phyloP scores from a whole-genome alignment of 2,329 filamentous ascomycete genomes.

The Xylariaceae sp. region DNA sequence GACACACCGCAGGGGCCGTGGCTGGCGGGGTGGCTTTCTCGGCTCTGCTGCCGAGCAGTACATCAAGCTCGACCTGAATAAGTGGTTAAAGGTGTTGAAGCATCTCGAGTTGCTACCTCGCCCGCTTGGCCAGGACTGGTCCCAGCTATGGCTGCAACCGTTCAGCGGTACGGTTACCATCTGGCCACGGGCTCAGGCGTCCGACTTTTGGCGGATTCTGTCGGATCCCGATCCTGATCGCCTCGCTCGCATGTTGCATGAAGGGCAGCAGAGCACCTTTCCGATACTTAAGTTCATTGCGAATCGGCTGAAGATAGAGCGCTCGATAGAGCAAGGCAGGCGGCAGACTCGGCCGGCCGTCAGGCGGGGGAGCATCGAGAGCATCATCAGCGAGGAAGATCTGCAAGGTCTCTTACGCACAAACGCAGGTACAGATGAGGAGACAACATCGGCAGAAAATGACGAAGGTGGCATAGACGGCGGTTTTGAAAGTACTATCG shows the following conservation, averaged over 20 bases:
- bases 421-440: constrained; percentile 26
- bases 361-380: constrained; percentile 53
- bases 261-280: constrained; percentile 84
- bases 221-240: constrained; percentile 73
- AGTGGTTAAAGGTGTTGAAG: constrained; percentile 93
- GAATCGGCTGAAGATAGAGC: constrained; percentile 82
- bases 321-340: constrained; percentile 57
- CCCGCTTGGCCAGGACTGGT: constrained; percentile 92
- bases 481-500: constrained; percentile 24
- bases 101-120: constrained; percentile 89
- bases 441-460: constrained; percentile 28
- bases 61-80: constrained; percentile 91
- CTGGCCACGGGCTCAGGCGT: constrained; percentile 77
- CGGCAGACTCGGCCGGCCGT: constrained; percentile 48
- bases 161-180: constrained; percentile 95
- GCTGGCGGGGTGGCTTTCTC: constrained; percentile 93
- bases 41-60: constrained; percentile 91
- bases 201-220: constrained; percentile 83
- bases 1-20: constrained; percentile 85
- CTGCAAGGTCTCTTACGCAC: constrained; percentile 45
- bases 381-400: constrained; percentile 59
- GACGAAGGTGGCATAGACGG: constrained; percentile 31
- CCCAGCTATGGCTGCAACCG: constrained; percentile 89
- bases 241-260: constrained; percentile 82
- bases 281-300: constrained; percentile 87